Base-by-base conservation (phyloP, 495 filamentous ascomycete genomes). In the Evernia prunastri region DNA sequence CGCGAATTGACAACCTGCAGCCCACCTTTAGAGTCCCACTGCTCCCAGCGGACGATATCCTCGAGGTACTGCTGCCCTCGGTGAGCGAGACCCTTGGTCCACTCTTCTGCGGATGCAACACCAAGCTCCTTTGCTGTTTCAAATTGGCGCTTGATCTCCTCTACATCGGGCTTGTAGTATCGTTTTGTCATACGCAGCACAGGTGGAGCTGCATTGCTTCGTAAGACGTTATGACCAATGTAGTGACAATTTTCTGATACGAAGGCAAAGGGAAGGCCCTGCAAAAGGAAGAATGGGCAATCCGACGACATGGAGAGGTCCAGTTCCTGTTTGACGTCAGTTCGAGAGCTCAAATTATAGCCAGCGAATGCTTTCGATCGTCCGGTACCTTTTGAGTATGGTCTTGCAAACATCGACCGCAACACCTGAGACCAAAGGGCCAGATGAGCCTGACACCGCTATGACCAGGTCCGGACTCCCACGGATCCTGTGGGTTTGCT, bases 31-130 rank as follows among this genome's bases (percentile, higher is more conserved):
- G 73, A 73, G 60, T 87, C 85, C 81, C 85, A 92, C 59, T 81
- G 84, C 70, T 91, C 89, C 84, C 89, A 91, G 35, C 85, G 83
- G 27, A 79, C 75, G 25, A 82, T 76, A 66, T 89, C 84, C 31
- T 77, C 74, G 43, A 81, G 43, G 23, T 76, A 61, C 37, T 83
- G 77, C 63, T 80, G 82, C n/a, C 87, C 85, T 62, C 81, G 79
- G 15, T 65, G 72, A 47, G 81, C 80, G 4, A 92, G 79, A 17
- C 88, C 88, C 72, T 90, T 91, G 9, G 85, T 72, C 89, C 89
- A 92, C 71, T 90, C 88, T 54, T 87, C 85, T 23, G 81, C 79
- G 12, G 85, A 80, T 20, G 85, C 85, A 7, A 76, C 61, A 27
- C 87, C 87, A 69, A 86, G 80, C 13, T 76, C 74, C 61, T 80